These are phyloP conservation scores for Monascus purpureus DNA, from an alignment of 495 filamentous ascomycete species.

Conservation along the genomic window DNA sequence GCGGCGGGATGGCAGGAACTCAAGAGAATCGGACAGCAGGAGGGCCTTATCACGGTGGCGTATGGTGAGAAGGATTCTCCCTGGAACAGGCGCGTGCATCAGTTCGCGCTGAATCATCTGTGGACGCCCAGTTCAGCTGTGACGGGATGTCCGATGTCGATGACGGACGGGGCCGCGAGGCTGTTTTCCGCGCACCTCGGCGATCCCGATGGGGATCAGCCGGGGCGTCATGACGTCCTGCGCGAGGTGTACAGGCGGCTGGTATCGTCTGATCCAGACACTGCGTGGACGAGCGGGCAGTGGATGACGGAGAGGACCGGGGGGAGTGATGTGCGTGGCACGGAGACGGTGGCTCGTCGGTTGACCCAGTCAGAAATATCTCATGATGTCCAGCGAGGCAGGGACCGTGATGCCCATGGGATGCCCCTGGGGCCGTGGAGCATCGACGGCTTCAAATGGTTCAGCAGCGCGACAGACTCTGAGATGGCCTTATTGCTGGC, in stretches of 20 bases:
- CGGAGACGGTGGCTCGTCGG: slow-evolving; percentile 39
- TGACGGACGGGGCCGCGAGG: slow-evolving; percentile 48
- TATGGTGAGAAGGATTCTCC: slow-evolving; percentile 15
- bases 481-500: slow-evolving; percentile 49
- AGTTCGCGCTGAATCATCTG: slow-evolving; percentile 44
- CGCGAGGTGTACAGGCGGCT: slow-evolving; percentile 37
- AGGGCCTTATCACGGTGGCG: slow-evolving; percentile 7
- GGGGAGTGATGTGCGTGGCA: slow-evolving; percentile 46
- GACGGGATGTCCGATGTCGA: slow-evolving; percentile 44
- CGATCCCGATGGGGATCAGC: slow-evolving; percentile 5
- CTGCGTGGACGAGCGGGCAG: slow-evolving; percentile 54
- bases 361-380: slow-evolving; percentile 8
- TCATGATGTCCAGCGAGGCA: slow-evolving; percentile 1
- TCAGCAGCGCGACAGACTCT: slow-evolving; percentile 48
- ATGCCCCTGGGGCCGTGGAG: slow-evolving; percentile 42
- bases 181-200: slow-evolving; percentile 30
- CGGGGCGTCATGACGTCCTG: slow-evolving; percentile 33
- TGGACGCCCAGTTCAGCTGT: slow-evolving; percentile 42
- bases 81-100: slow-evolving; percentile 35
- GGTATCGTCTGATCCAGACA: slow-evolving; percentile 35
- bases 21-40: slow-evolving; percentile 4
- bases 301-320: slow-evolving; percentile 62
- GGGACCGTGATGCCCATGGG: slow-evolving; percentile 18
- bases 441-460: slow-evolving; percentile 54
- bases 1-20: slow-evolving; percentile 8